Evolutionary conservation across 768 basidiomycete genomes (phyloP), one percentile per base, ranked within the genome.

Genomic region (Boletus pseudopeckii): DNA sequence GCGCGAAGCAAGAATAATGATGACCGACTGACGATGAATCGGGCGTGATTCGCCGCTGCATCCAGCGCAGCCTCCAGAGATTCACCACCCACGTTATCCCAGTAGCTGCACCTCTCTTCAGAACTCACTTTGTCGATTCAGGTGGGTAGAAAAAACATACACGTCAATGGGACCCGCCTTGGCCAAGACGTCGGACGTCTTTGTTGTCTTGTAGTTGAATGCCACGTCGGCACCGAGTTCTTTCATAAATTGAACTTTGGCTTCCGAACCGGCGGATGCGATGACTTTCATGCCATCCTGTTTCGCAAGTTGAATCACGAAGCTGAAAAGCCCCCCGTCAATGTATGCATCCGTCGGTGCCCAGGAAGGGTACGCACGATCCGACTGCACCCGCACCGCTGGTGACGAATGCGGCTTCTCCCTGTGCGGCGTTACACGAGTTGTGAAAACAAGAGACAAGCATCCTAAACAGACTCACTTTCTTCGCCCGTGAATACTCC

Each of bases 171-270:
- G 80, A 2, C 85, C 85, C 58, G 88, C 77, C 53, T 75, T 75
- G 55, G 64, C 63, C 37, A 91, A 69, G 3, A 85, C 72, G 11
- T 84, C 79, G 1, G 60, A 61, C 0, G 80, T 82, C 44, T 72
- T 71, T 1, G 73, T 72, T 0, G 77, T 87, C 75, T 90, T 86
- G 71, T 86, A 89, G 66, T 90, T 88, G 73, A 88, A 88, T 1
- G 77, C 82, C 7, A 85, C 77, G 58, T 90, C 86, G 0, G 82
- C 80, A 1, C 86, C 88, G n/a, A 86, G 58, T 3, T 76, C 75
- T 45, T 76, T 77, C 68, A 86, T 68, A 61, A 79, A 86, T 5
- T 73, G 65, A 7, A 90, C 84, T 67, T 91, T 90, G 48, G 86
- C 83, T n/a, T 89, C 85, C 0, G 81, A 80, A 2, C 89, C 86